phyloP scores from a whole-genome alignment of 1,139 yeast genomes.

The Yamadazyma friedrichii region DNA sequence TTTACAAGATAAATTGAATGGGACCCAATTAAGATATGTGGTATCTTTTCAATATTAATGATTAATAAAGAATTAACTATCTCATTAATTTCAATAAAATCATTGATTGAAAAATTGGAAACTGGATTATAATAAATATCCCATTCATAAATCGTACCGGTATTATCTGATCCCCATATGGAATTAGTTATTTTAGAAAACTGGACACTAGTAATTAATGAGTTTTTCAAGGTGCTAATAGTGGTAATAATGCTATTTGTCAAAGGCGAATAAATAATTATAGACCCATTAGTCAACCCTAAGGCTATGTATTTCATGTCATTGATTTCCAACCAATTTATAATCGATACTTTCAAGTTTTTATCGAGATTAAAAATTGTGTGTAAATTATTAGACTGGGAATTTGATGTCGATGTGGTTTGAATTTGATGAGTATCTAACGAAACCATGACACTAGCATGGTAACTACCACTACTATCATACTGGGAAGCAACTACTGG shows the following conservation, averaged over 20 bases:
- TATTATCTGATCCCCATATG: conserved; percentile 64
- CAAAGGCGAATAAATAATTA: conserved; percentile 67
- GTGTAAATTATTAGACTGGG: conserved; percentile 29
- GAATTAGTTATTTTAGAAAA: conserved; percentile 40
- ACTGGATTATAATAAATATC: conserved; percentile 45
- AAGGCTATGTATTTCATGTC: conserved; percentile 51
- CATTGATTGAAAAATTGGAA: conserved; percentile 43
- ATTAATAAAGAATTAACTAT: conserved; percentile 33
- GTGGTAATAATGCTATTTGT: conserved; percentile 55
- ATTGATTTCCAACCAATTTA: conserved; percentile 54
- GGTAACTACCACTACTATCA: conserved; percentile 56
- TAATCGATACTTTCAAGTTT: conserved; percentile 47
- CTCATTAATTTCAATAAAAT: conserved; percentile 34
- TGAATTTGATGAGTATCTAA: conserved; percentile 73
- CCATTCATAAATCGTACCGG: conserved; percentile 67
- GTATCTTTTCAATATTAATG: conserved; percentile 32
- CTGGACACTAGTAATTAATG: conserved; percentile 54
- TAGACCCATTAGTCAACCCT: conserved; percentile 65
- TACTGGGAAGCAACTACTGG: conserved; percentile 39
- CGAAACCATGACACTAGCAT: conserved; percentile 69
- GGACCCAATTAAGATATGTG: conserved; percentile 60
- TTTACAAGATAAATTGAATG: conserved; percentile 59
- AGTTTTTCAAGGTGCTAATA: conserved; percentile 49
- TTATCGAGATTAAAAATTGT: conserved; percentile 54
- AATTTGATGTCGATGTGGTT: conserved; percentile 51